Evolutionary conservation across 768 basidiomycete species (phyloP).

Genomic region (Boletus vinaceobasis): DNA sequence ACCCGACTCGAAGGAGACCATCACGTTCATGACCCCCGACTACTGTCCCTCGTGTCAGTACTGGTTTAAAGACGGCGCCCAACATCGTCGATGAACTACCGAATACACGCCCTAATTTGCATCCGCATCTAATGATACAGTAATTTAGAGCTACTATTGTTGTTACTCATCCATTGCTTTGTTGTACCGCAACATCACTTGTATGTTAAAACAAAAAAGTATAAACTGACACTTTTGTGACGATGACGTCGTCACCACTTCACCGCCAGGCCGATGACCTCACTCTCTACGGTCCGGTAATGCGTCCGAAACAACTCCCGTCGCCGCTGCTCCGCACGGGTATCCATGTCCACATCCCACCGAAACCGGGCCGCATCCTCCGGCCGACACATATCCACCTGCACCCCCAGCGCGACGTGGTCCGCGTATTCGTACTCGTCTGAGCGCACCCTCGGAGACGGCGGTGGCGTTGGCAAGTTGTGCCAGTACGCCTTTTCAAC

Average conservation of each 20-base stretch:
- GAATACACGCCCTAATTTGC: conserved; percentile 4
- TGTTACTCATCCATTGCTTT: conserved; percentile 15
- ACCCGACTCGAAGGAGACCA: conserved; percentile 63
- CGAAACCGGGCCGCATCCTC: conserved; percentile 26
- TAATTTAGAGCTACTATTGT: conserved; percentile 33
- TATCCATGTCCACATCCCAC: conserved; percentile 42
- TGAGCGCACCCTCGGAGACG: conserved; percentile 32
- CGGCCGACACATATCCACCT: conserved; percentile 40
- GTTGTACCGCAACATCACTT: conserved; percentile 17
- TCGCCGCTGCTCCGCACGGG: conserved; percentile 41
- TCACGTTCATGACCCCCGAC: conserved; percentile 47
- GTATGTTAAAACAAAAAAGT: conserved; percentile 12
- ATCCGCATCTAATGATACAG: conserved; percentile 19
- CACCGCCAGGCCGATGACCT: conserved; percentile 72
- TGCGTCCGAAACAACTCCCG: conserved; percentile 64
- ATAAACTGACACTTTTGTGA: neutral
- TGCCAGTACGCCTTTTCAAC: conserved; percentile 87
- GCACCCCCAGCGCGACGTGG: conserved; percentile 35
- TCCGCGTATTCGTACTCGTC: conserved; percentile 29
- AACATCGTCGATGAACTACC: conserved; percentile 32
- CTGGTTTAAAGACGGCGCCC: conserved; percentile 51
- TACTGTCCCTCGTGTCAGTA: conserved; percentile 59
- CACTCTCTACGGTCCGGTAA: conserved; percentile 84
- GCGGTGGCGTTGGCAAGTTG: conserved; percentile 44
- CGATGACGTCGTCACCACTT: conserved; percentile 52